Base-by-base conservation (phyloP, 495 filamentous ascomycete species). In the Podospora appendiculata region DNA sequence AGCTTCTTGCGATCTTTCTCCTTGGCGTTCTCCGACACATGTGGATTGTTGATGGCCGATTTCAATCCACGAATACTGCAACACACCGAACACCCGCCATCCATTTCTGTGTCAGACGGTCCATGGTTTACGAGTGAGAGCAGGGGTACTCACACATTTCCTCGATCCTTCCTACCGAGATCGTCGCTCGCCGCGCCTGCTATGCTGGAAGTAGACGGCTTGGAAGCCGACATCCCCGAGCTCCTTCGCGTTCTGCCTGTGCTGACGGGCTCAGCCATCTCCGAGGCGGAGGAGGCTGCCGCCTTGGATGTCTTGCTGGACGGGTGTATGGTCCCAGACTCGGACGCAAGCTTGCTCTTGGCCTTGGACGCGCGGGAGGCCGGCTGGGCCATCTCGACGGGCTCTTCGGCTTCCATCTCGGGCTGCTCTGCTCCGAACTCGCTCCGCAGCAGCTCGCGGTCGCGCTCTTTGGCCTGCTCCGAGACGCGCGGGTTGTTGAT, bases 1-100 rank as follows among this genome's bases (percentile, higher is more conserved):
- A 67, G 39, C 49, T 60, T 65, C 57, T 65, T 51, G 11, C 62
- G 55, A 34, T 67, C 62, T 40, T 50, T 50, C n/a, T 65, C 57
- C 50, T 67, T 65, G 6, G 64, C 64, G 41, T 60, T 55, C 16
- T 73, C 64, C 2, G 74, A 76, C 0, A 76, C 75, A 33, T 72
- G 66, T 5, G 72, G 73, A 50, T 77, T 78, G 46, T 59, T 73
- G 12, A 72, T 57, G 8, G 70, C 62, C 18, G 69, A 64, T 52
- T 76, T 76, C n/a, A 72, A 58, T 33, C 72, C 71, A n/a, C 58
- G 54, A 7, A 57, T 54, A 0, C 58, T 59, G 9, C 12, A 17
- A 41, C 36, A 34, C 12, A 41, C 14, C 12, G 14, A 12, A 12
- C 38, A 12, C 12, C 14, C 38, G 2, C 2, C 38, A 12, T 41